These are phyloP conservation scores for Podaxis sp. DNA, from an alignment of 768 basidiomycete genomes.

Conservation along the genomic window DNA sequence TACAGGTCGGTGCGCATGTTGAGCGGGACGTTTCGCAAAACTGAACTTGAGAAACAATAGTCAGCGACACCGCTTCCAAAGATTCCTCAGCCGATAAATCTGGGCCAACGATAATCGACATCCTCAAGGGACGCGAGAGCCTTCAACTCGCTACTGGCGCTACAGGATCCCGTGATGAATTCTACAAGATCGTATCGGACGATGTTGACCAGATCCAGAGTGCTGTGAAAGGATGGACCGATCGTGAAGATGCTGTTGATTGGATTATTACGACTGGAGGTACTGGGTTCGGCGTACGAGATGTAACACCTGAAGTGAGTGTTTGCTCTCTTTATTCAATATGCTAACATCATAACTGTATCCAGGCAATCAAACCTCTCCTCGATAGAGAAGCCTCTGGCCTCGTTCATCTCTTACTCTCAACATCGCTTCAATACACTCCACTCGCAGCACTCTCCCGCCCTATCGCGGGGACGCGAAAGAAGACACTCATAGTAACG, in stretches of 20 bases:
- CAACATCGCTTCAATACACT: slow-evolving; percentile 69
- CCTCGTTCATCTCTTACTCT: slow-evolving; percentile 71
- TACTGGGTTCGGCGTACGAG: slow-evolving; percentile 81
- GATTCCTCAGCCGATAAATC: slow-evolving; percentile 56
- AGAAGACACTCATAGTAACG: slow-evolving; percentile 68
- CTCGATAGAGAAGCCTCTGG: slow-evolving; percentile 69
- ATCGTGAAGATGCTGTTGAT: slow-evolving; percentile 46
- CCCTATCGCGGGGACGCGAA: slow-evolving; percentile 75
- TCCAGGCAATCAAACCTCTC: slow-evolving; percentile 60
- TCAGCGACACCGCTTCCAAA: slow-evolving; percentile 70
- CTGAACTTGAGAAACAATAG: slow-evolving; percentile 31
- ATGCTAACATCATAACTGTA: neutral
- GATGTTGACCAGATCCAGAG: slow-evolving; percentile 51
- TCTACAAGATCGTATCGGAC: slow-evolving; percentile 62
- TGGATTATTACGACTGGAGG: slow-evolving; percentile 85
- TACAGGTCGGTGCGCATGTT: slow-evolving; percentile 18
- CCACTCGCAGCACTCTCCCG: slow-evolving; percentile 81
- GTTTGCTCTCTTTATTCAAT: neutral
- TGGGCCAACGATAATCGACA: slow-evolving; percentile 58
- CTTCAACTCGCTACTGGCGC: slow-evolving; percentile 14
- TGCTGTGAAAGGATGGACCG: slow-evolving; percentile 46
- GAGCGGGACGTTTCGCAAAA: neutral
- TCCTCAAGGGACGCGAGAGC: slow-evolving; percentile 34
- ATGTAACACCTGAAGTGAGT: slow-evolving; percentile 80
- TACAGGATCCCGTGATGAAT: slow-evolving; percentile 22